Conservation (phyloP, 495 filamentous ascomycete genomes). For the Penicilliopsis zonata region DNA sequence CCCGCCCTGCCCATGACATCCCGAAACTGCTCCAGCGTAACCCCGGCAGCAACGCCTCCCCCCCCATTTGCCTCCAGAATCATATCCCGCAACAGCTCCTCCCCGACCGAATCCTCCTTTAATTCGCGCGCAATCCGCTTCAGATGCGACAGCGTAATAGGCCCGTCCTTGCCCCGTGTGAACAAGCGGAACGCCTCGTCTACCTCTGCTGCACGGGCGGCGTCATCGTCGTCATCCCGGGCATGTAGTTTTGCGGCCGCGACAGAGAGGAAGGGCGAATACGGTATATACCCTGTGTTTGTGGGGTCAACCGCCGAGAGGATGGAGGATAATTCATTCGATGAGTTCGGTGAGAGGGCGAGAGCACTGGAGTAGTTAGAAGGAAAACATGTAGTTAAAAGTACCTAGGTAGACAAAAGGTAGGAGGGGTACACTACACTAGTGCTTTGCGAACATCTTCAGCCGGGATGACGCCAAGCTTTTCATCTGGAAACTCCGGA, state of each 20-base stretch:
- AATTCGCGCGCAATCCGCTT: slow-evolving; percentile 68
- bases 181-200: slow-evolving; percentile 74
- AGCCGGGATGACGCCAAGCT: slow-evolving; percentile 61
- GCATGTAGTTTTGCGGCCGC: slow-evolving; percentile 69
- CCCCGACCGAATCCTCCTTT: slow-evolving; percentile 61
- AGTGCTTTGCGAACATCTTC: slow-evolving; percentile 72
- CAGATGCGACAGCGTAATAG: slow-evolving; percentile 66
- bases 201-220: slow-evolving; percentile 53
- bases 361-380: slow-evolving; percentile 52
- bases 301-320: slow-evolving; percentile 71
- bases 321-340: slow-evolving; percentile 59
- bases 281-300: slow-evolving; percentile 61
- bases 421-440: slow-evolving; percentile 60
- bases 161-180: slow-evolving; percentile 35
- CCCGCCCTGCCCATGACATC: slow-evolving; percentile 76
- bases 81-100: slow-evolving; percentile 82
- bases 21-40: slow-evolving; percentile 70
- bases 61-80: slow-evolving; percentile 84
- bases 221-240: slow-evolving; percentile 30
- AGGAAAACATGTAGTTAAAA: background rate
- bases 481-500: slow-evolving; percentile 52
- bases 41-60: slow-evolving; percentile 55
- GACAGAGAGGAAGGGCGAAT: slow-evolving; percentile 67
- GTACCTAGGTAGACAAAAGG: no score
- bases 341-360: slow-evolving; percentile 49